A percentile compares a stretch with the other conserved stretches of the same genome.
Conservation (phyloP, 2,329 filamentous ascomycete genomes). For the Fusarium aywerte region DNA sequence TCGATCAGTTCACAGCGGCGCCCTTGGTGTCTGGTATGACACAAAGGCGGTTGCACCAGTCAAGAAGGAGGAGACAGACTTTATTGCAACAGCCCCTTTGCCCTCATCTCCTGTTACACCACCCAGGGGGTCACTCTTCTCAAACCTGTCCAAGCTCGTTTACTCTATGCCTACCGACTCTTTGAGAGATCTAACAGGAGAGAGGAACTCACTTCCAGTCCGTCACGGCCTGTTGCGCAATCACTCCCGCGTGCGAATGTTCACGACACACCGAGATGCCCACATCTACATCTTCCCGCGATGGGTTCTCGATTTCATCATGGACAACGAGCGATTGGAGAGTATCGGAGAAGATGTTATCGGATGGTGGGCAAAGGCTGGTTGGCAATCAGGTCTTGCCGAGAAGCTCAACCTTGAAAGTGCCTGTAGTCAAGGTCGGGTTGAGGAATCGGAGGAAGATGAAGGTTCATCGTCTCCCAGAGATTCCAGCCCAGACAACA, state of each 20-base stretch:
- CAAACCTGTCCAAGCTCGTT: slow-evolving; percentile 80
- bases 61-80: slow-evolving; percentile 94
- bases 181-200: slow-evolving; percentile 82
- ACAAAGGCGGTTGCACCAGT: slow-evolving; percentile 79
- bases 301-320: slow-evolving; percentile 89
- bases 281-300: slow-evolving; percentile 95
- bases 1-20: slow-evolving; percentile 70
- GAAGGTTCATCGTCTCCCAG: slow-evolving; percentile 46
- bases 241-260: slow-evolving; percentile 80
- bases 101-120: slow-evolving; percentile 59
- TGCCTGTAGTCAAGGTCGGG: slow-evolving; percentile 60
- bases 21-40: slow-evolving; percentile 90
- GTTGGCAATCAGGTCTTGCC: slow-evolving; percentile 85
- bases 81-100: slow-evolving; percentile 81
- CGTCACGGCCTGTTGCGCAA: slow-evolving; percentile 80
- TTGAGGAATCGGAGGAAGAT: slow-evolving; percentile 52
- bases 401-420: slow-evolving; percentile 80
- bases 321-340: slow-evolving; percentile 82
- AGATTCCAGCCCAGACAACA: slow-evolving; percentile 38
- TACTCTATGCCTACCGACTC: slow-evolving; percentile 90
- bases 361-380: slow-evolving; percentile 94
- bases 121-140: slow-evolving; percentile 70
- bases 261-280: slow-evolving; percentile 86
- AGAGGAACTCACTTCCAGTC: slow-evolving; percentile 76
- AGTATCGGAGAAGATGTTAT: slow-evolving; percentile 91